Conservation (phyloP, 345 rosid species). For the Corchorus olitorius region DNA sequence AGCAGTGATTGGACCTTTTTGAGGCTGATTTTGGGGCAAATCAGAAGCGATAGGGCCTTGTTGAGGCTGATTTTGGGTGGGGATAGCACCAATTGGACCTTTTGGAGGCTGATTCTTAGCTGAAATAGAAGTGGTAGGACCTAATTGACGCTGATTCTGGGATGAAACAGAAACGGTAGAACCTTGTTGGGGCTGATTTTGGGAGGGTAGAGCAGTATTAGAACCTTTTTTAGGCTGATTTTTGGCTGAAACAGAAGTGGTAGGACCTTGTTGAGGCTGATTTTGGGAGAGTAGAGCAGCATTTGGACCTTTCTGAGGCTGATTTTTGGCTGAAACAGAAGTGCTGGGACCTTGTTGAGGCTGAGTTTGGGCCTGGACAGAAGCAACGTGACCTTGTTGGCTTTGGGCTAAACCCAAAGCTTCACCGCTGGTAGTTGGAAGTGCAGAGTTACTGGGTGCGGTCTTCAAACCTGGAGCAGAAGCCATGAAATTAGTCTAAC, state of each 20-base stretch:
- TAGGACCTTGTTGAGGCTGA: conserved; percentile 38
- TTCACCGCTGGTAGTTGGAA: conserved; percentile 37
- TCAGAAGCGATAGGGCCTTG: neutral
- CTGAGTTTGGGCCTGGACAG: conserved; percentile 1
- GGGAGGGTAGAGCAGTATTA: too few relatives aligned
- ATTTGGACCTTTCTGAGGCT: too few relatives aligned
- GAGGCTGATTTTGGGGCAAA: neutral
- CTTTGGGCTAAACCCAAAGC: conserved; percentile 43
- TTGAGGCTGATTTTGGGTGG: neutral
- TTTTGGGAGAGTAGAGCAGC: conserved; percentile 23
- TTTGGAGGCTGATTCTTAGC: neutral
- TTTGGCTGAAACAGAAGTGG: neutral
- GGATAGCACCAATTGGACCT: neutral
- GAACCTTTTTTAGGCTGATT: too few relatives aligned
- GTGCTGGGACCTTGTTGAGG: too few relatives aligned
- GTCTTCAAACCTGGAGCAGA: conserved; percentile 31
- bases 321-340: too few relatives aligned
- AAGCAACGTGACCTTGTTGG: conserved; percentile 35
- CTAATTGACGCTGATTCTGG: conserved; percentile 1
- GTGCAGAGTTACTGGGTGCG: conserved; percentile 30
- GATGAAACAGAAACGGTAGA: neutral
- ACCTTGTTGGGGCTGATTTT: too few relatives aligned
- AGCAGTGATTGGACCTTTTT: neutral
- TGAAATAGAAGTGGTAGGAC: neutral
- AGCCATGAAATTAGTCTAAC: neutral